Percentiles rank a stretch among this genome's conserved stretches.
These are phyloP conservation scores for Ilex aquifolium DNA, from an alignment of 257 asterid genomes.

Conservation along the genomic window DNA sequence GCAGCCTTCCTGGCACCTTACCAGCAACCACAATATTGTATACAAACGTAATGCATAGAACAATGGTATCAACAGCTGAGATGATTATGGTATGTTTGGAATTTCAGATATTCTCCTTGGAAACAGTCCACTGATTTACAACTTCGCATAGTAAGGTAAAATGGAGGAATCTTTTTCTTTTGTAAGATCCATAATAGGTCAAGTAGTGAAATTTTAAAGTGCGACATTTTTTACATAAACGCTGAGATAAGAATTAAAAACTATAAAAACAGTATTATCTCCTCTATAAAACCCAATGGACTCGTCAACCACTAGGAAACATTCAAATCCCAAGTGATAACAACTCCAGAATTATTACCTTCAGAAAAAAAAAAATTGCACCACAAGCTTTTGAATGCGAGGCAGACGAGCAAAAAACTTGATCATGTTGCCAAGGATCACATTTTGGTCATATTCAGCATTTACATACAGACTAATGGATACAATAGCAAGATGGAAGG, in stretches of 20 bases:
- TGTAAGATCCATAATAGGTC: no score
- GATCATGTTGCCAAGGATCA: conserved; percentile 58
- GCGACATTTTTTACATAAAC: no score
- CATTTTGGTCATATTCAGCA: conserved; percentile 41
- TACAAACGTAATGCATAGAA: background rate
- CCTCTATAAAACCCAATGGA: background rate
- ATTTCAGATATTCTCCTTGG: no score
- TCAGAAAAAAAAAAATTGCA: conserved; percentile 80
- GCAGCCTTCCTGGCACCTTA: conserved; percentile 63
- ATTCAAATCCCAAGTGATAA: conserved; percentile 6
- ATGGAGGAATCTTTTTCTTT: background rate
- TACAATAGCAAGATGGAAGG: conserved; percentile 68
- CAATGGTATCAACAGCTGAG: background rate
- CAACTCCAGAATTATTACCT: conserved; percentile 42
- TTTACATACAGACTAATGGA: conserved; percentile 70
- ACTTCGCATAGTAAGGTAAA: no score
- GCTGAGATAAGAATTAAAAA: background rate
- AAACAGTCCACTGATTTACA: no score
- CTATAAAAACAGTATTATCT: background rate
- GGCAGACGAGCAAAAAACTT: conserved; percentile 78
- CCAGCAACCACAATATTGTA: conserved; percentile 82
- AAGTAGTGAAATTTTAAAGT: no score
- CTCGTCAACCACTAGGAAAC: background rate
- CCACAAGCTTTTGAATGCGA: conserved; percentile 86
- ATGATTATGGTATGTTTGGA: background rate